A percentile compares a stretch with the other conserved stretches of the same genome.
phyloP scores from a whole-genome alignment of 768 basidiomycete genomes.

The Hypholoma sublateritium region DNA sequence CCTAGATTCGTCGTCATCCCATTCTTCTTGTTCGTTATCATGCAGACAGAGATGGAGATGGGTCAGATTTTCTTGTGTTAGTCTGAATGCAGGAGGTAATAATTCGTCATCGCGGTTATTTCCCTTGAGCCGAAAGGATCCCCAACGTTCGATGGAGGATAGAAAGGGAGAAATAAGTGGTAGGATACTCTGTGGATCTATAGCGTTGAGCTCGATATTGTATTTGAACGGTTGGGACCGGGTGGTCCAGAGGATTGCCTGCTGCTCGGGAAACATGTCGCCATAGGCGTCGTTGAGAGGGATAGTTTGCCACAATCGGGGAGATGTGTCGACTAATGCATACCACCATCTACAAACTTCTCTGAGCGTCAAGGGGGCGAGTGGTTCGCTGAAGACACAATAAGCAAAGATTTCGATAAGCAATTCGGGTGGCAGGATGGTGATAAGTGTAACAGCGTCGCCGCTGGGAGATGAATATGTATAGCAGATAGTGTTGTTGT shows the following conservation, averaged over 20 bases:
- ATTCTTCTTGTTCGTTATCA: slow-evolving; percentile 31
- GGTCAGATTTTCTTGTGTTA: slow-evolving; percentile 27
- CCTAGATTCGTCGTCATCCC: slow-evolving; percentile 27
- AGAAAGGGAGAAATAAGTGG: slow-evolving; percentile 67
- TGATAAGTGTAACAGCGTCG: slow-evolving; percentile 18
- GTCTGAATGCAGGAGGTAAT: slow-evolving; percentile 23
- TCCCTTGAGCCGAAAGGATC: slow-evolving; percentile 44
- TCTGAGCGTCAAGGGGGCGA: slow-evolving; percentile 48
- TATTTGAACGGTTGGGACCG: slow-evolving; percentile 55
- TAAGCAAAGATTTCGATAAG: slow-evolving; percentile 60
- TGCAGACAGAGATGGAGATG: slow-evolving; percentile 38
- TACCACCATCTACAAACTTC: slow-evolving; percentile 63
- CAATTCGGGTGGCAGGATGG: slow-evolving; percentile 56
- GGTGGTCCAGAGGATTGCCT: slow-evolving; percentile 54
- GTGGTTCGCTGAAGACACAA: slow-evolving; percentile 40
- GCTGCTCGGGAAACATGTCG: slow-evolving; percentile 38
- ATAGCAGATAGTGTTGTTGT: neutral
- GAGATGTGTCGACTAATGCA: slow-evolving; percentile 49
- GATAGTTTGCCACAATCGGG: slow-evolving; percentile 62
- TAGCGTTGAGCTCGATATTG: slow-evolving; percentile 50
- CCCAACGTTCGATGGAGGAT: slow-evolving; percentile 57
- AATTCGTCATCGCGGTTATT: slow-evolving; percentile 38
- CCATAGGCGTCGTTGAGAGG: slow-evolving; percentile 44
- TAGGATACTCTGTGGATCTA: slow-evolving; percentile 50
- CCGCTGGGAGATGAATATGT: neutral